Evolutionary conservation across 139 green algal genomes (phyloP), one percentile per base, ranked within the genome.

Genomic region (Chlorella sp.): DNA sequence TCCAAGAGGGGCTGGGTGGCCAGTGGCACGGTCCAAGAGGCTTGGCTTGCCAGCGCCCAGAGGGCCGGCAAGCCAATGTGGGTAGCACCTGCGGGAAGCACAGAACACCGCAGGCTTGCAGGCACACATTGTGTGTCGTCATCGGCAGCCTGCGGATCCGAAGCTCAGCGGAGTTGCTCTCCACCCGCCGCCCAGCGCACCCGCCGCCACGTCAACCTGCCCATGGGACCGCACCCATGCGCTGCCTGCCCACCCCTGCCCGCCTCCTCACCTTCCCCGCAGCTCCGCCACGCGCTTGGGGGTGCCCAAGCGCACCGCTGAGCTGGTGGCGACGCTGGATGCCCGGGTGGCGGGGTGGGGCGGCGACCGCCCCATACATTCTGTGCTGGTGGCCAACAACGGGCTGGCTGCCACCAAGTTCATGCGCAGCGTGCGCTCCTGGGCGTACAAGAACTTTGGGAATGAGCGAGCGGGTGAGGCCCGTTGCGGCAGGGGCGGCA

Each of bases 351-450:
- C 66, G 26, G 57, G 75, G 39, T 87, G 80, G 85, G 91, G 91
- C 57, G 91, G 91, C 75, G 91, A 93, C 85, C 75, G 75, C 2
- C 77, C 91, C 84, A 88, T 93, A 71, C 88, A 92, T 85, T 80
- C 57, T 79, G 95, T 99, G 28, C 94, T 99, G 39, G 96, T 99
- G 39, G 96, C 97, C 40, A 99, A 99, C 96, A 99, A 99, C 89
- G 97, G 97, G 26, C 93, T 97, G 40, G 97, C 96, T 4, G 97
- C 98, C 0, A 97, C 99, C 87, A 99, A 99, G 91, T 99, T 99
- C 95, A 99, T 99, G 84, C 94, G 97, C 86, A 96, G 91, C 89
- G 93, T 99, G 19, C 94, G 96, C 68, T 94, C 88, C 19, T 98
- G 96, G 96, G 96, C 96, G 7, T 95, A 94, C 86, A 97, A 97